These are phyloP conservation scores for Mycena vitilis DNA, from an alignment of 768 basidiomycete species.

Conservation along the genomic window DNA sequence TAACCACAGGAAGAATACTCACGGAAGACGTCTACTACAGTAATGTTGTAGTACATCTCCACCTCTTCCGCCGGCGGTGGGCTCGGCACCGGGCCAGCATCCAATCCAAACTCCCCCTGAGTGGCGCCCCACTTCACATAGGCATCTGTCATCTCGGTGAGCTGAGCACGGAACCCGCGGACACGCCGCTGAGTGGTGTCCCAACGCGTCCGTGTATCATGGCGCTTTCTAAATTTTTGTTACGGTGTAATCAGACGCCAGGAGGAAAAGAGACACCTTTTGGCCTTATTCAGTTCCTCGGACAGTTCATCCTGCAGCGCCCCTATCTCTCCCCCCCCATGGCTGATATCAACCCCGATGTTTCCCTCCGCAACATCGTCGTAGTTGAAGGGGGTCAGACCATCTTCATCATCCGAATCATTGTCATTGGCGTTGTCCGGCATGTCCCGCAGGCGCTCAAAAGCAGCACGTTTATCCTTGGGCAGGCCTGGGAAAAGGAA, in stretches of 20 bases:
- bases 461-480: too few relatives aligned
- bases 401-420: too few relatives aligned
- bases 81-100: background rate
- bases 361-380: too few relatives aligned
- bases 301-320: background rate
- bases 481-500: too few relatives aligned
- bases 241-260: background rate
- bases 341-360: background rate
- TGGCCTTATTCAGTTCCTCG: background rate
- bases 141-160: background rate
- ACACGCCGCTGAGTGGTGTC: background rate
- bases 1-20: background rate
- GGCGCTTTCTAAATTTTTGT: background rate
- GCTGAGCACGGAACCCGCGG: background rate
- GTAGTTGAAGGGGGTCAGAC: too few relatives aligned
- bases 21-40: constrained; percentile 1
- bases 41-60: background rate
- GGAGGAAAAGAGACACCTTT: background rate
- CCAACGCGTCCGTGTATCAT: background rate
- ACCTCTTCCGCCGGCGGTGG: background rate
- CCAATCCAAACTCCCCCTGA: background rate
- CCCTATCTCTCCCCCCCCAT: background rate
- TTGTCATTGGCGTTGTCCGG: too few relatives aligned
- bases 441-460: too few relatives aligned
- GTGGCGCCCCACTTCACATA: constrained; percentile 8